Conservation (phyloP, 805 yeast species). For the Candida odintsovae region DNA sequence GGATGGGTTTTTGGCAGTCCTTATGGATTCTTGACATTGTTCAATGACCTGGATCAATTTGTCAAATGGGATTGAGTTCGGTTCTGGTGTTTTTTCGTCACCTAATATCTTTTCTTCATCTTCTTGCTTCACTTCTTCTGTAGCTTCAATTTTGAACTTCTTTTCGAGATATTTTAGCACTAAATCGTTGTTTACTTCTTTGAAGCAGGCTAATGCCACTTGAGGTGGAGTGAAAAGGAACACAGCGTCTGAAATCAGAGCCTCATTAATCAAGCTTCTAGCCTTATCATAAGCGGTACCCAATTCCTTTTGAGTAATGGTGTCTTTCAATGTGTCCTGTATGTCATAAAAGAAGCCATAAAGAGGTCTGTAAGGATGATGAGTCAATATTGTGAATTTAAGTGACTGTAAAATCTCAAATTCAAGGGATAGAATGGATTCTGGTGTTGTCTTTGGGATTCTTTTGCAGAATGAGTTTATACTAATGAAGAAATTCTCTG, state of each 20-base stretch:
- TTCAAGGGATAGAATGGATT: slow-evolving; percentile 71
- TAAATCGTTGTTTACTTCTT: slow-evolving; percentile 56
- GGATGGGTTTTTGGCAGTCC: slow-evolving; percentile 38
- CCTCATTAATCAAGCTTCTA: slow-evolving; percentile 54
- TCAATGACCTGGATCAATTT: slow-evolving; percentile 39
- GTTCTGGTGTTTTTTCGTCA: slow-evolving; percentile 1
- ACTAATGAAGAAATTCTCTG: slow-evolving; percentile 86
- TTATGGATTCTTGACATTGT: slow-evolving; percentile 43
- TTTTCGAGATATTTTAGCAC: slow-evolving; percentile 61
- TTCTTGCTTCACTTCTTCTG: slow-evolving; percentile 10
- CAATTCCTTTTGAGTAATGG: slow-evolving; percentile 47
- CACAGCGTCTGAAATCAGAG: slow-evolving; percentile 69
- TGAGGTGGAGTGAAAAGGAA: slow-evolving; percentile 91
- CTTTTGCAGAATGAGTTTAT: slow-evolving; percentile 72
- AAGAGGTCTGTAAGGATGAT: slow-evolving; percentile 84
- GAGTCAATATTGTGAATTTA: slow-evolving; percentile 75
- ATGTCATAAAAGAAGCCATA: slow-evolving; percentile 93
- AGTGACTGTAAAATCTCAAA: slow-evolving; percentile 69
- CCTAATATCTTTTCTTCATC: slow-evolving; percentile 9
- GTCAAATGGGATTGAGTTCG: slow-evolving; percentile 26
- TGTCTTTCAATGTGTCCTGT: slow-evolving; percentile 46
- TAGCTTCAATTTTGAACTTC: slow-evolving; percentile 37
- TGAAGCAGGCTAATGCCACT: slow-evolving; percentile 83
- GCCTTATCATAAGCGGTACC: slow-evolving; percentile 71
- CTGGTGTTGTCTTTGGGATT: slow-evolving; percentile 61